Percentiles rank a stretch among this genome's conserved stretches.
phyloP scores from a whole-genome alignment of 306 rosid species.

The Oxytropis ochrocephala region DNA sequence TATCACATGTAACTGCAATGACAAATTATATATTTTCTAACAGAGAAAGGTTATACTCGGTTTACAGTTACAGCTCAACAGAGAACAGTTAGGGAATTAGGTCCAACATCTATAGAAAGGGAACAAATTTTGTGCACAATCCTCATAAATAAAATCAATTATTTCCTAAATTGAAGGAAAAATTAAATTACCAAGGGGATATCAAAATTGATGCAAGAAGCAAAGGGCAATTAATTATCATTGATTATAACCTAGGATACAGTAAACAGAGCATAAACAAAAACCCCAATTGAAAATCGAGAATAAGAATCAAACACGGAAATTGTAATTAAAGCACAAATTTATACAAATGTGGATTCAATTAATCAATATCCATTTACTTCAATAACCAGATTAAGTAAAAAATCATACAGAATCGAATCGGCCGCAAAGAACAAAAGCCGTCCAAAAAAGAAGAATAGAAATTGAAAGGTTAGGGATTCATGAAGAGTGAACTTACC shows the following conservation, averaged over 20 bases:
- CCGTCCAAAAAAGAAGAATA: no score
- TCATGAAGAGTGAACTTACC: constrained; percentile 4
- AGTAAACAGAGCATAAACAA: constrained; percentile 9
- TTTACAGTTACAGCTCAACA: no score
- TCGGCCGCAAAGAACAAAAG: not conserved
- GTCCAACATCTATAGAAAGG: not conserved
- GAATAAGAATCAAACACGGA: not conserved
- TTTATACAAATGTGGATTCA: constrained; percentile 22
- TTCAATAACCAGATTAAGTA: not conserved
- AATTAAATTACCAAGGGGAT: not conserved
- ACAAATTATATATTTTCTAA: no score
- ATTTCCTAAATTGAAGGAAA: not conserved
- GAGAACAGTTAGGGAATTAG: not conserved
- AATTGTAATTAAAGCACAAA: constrained; percentile 1
- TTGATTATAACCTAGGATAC: not conserved
- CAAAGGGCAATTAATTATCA: not conserved
- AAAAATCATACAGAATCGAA: not conserved
- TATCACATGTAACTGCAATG: not conserved
- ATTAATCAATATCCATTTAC: constrained; percentile 6
- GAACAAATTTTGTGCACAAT: not conserved
- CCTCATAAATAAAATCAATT: constrained; percentile 12
- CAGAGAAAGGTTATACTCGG: no score
- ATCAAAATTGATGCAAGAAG: not conserved
- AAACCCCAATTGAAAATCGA: constrained; percentile 10
- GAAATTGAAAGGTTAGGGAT: not conserved